These are phyloP conservation scores for Sporothrix humicola DNA, from an alignment of 2,329 filamentous ascomycete genomes.

Conservation along the genomic window DNA sequence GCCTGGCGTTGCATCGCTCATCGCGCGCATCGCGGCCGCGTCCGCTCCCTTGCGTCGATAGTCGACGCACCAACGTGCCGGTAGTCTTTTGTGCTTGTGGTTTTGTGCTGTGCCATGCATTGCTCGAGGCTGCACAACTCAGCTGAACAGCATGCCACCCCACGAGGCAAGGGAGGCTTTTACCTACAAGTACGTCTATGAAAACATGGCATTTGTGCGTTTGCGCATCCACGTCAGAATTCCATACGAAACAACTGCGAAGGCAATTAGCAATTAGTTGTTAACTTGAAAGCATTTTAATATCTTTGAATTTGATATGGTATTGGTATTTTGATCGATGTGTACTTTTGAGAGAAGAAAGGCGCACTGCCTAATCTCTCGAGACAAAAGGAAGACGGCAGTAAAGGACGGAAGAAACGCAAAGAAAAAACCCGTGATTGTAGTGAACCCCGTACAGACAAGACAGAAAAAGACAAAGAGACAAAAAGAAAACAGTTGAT, in stretches of 20 bases:
- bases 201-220: not conserved
- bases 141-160: conserved; percentile 23
- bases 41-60: not conserved
- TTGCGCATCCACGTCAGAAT: not conserved
- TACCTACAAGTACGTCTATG: not conserved
- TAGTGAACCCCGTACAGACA: not conserved
- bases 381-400: not conserved
- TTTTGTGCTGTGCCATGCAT: not conserved
- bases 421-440: conserved; percentile 8
- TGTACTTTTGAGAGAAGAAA: not conserved
- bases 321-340: conserved; percentile 3
- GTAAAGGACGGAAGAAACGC: not conserved
- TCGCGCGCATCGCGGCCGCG: no score
- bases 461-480: not conserved
- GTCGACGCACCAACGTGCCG: not conserved
- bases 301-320: not conserved
- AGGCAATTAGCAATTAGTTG: no score
- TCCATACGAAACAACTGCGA: no score
- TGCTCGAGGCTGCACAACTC: not conserved
- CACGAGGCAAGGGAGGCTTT: conserved; percentile 13
- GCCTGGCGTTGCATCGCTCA: not conserved
- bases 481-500: not conserved
- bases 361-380: conserved; percentile 14
- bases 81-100: not conserved
- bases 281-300: no score